Percentiles rank a stretch among this genome's conserved stretches.
Evolutionary conservation across 1,284 basidiomycete species (phyloP).

Genomic region (Somion occarium): DNA sequence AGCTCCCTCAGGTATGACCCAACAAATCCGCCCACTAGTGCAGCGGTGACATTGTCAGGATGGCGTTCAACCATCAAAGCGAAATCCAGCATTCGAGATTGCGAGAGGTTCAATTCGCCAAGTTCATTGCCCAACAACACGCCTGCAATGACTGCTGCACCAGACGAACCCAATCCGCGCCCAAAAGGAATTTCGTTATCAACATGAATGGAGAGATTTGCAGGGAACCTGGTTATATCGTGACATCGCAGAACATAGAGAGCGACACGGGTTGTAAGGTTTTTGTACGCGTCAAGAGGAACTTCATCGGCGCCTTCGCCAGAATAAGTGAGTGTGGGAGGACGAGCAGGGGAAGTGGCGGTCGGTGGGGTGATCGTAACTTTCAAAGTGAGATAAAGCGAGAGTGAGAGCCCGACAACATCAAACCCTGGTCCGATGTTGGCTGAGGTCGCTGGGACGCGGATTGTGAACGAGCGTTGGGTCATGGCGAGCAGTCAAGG

Average conservation of each 20-base stretch:
- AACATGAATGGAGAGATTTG: slow-evolving; percentile 68
- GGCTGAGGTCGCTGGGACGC: slow-evolving; percentile 93
- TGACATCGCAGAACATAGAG: slow-evolving; percentile 95
- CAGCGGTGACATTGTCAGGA: slow-evolving; percentile 98
- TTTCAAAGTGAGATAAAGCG: slow-evolving; percentile 78
- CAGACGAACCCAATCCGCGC: slow-evolving; percentile 94
- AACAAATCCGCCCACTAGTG: slow-evolving; percentile 96
- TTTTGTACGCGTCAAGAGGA: slow-evolving; percentile 94
- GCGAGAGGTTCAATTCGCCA: slow-evolving; percentile 68
- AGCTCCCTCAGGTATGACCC: slow-evolving; percentile 94
- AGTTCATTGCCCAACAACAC: slow-evolving; percentile 87
- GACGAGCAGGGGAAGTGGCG: slow-evolving; percentile 29
- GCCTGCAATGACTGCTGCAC: slow-evolving; percentile 96
- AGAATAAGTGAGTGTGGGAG: slow-evolving; percentile 74
- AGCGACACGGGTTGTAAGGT: slow-evolving; percentile 96
- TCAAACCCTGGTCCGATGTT: slow-evolving; percentile 99
- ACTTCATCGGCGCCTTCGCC: slow-evolving; percentile 91
- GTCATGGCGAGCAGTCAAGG: slow-evolving; percentile 10
- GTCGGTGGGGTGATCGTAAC: slow-evolving; percentile 46
- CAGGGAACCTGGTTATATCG: slow-evolving; percentile 70
- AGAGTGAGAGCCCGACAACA: slow-evolving; percentile 95
- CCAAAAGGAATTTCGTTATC: slow-evolving; percentile 98
- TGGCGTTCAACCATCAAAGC: slow-evolving; percentile 99
- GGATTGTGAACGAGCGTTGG: slow-evolving; percentile 55
- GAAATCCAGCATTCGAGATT: slow-evolving; percentile 84